Evolutionary conservation across 2,329 filamentous ascomycete genomes (phyloP), one percentile per base, ranked within the genome.

Genomic region (Trichophyton equinum): DNA sequence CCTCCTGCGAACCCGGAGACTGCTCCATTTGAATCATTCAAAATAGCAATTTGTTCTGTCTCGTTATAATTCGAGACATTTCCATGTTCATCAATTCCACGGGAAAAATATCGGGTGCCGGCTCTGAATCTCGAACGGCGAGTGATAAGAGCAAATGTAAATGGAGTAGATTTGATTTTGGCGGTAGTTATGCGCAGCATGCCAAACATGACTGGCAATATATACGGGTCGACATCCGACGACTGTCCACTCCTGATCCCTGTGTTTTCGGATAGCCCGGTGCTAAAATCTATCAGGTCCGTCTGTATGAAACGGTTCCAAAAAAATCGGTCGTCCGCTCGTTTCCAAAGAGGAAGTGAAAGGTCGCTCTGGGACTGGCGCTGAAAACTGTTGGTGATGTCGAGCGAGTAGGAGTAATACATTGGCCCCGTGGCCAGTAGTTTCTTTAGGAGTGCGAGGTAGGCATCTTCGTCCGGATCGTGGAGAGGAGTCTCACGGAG

Each of bases 31-130:
- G 82, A 81, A 74, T 97, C 94, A 68, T 97, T 97, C 67, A 97
- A 75, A 42, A 99, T 84, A 63, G 96, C 81, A 38, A 94, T 80
- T 72, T 99, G 94, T 72, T 99, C 94, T 0, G 94, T 97, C 79
- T 99, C 94, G 71, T 99, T 99, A 81, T 92, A 99, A 73, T 99
- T 99, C 66, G 94, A 90, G n/a, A 94, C 94, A 72, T 97, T 85
- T 25, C 94, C 94, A 64, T 94, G 81, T 65, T 96, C 91, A 70
- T 99, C 92, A 55, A 97, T 84, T 58, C 94, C 94, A 65, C 94
- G 85, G 1, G 94, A 95, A 72, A 99, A 94, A 76, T 96, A 97
- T 71, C 95, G 82, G 15, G 94, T 97, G 51, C 94, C 94, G 40
- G 86, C 91, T 64, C 92, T 84, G 74, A 94, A 86, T 66, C 95